Conservation (phyloP, 768 basidiomycete genomes). For the Russula earlei region DNA sequence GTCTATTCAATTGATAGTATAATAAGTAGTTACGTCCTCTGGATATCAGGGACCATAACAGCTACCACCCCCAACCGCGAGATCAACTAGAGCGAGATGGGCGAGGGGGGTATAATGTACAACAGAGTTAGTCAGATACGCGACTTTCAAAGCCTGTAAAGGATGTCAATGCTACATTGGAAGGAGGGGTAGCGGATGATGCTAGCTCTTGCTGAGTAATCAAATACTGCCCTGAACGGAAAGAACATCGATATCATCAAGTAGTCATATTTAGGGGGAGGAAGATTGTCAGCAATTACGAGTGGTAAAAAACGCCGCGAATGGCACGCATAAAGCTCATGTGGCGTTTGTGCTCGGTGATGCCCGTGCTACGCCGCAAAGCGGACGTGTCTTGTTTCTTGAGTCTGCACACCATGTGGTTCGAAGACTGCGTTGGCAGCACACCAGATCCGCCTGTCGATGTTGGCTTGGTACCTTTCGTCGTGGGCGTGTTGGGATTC, state of each 20-base stretch:
- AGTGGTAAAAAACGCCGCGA: slow-evolving; percentile 1
- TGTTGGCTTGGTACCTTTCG: background rate
- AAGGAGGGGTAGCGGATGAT: background rate
- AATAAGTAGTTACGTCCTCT: background rate
- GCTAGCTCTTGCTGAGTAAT: background rate
- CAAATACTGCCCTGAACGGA: background rate
- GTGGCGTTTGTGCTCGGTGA: background rate
- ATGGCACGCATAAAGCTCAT: slow-evolving; percentile 7
- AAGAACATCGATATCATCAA: background rate
- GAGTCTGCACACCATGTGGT: slow-evolving; percentile 1
- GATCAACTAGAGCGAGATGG: background rate
- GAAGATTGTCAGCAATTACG: background rate
- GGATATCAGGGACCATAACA: background rate
- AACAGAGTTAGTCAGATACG: background rate
- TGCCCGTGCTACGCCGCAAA: background rate
- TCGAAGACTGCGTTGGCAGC: background rate
- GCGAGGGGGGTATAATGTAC: background rate
- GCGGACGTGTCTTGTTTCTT: background rate
- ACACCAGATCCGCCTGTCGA: background rate
- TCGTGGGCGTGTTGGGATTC: background rate
- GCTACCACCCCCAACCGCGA: background rate
- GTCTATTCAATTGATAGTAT: background rate
- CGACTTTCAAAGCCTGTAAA: background rate
- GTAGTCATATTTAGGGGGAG: background rate
- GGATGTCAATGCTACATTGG: background rate